Evolutionary conservation across 345 rosid genomes (phyloP).

Genomic region (Hibiscus mutabilis): DNA sequence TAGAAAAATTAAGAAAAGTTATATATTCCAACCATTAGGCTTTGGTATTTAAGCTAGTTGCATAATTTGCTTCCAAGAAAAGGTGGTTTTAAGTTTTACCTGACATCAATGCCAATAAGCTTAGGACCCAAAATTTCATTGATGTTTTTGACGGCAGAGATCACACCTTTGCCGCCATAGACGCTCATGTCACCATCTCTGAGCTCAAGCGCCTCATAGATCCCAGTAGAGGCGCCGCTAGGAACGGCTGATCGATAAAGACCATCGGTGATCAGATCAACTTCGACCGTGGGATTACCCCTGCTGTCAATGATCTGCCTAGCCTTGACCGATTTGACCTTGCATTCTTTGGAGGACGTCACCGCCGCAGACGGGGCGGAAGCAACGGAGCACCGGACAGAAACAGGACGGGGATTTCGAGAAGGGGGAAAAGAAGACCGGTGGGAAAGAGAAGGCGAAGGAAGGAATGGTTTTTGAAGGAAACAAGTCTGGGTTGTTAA

Average conservation of each 20-base stretch:
- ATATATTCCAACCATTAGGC: too few relatives aligned
- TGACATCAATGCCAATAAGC: conserved; percentile 85
- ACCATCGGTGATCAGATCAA: conserved; percentile 75
- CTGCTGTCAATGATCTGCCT: conserved; percentile 98
- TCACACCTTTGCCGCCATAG: conserved; percentile 93
- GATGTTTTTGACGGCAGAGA: conserved; percentile 65
- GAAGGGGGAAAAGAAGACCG: conserved; percentile 22
- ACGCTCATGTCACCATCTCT: conserved; percentile 81
- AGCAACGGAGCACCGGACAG: conserved; percentile 49
- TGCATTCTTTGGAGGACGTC: conserved; percentile 30
- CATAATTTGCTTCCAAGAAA: neutral
- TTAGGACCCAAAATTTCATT: conserved; percentile 75
- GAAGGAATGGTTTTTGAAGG: conserved; percentile 31
- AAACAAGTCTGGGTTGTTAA: conserved; percentile 35
- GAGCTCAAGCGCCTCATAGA: conserved; percentile 93
- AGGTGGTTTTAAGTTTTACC: conserved; percentile 29
- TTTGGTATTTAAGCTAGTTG: neutral
- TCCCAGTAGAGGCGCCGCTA: conserved; percentile 97
- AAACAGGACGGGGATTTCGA: conserved; percentile 28
- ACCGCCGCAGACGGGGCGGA: conserved; percentile 22
- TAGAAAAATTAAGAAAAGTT: too few relatives aligned
- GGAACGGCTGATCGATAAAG: conserved; percentile 93
- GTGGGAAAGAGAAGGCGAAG: neutral
- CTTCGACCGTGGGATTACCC: conserved; percentile 97
- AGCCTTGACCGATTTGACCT: conserved; percentile 73